These are phyloP conservation scores for Colletotrichum abscissum DNA, from an alignment of 2,329 filamentous ascomycete genomes.

Conservation along the genomic window DNA sequence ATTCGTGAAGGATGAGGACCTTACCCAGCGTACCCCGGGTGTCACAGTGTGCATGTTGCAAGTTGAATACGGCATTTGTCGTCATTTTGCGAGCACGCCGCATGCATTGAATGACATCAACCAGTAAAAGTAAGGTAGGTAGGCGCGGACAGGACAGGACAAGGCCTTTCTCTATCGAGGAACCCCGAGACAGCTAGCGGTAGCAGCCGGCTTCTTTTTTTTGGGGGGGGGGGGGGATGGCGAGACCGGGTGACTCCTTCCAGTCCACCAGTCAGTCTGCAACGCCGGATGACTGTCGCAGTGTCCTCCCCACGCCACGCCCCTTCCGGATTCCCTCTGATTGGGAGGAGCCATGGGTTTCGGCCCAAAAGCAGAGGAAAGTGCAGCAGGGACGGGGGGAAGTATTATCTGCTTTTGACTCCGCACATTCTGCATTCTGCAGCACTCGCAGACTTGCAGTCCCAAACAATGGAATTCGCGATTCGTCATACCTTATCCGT, in stretches of 20 bases:
- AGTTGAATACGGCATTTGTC: not conserved
- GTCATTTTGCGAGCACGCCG: not conserved
- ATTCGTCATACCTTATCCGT: not conserved
- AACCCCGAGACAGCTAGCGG: not conserved
- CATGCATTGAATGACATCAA: not conserved
- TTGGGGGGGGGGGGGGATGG: not conserved
- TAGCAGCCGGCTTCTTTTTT: not conserved
- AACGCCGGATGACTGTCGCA: not conserved
- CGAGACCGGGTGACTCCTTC: not conserved
- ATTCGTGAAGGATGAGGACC: not conserved
- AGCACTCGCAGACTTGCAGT: not conserved
- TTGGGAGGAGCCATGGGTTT: not conserved
- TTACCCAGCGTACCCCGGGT: not conserved
- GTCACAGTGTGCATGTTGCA: not conserved
- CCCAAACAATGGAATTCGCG: not conserved
- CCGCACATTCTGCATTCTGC: not conserved
- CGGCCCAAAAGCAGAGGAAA: constrained; percentile 9
- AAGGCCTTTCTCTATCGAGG: too few relatives aligned
- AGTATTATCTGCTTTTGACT: not conserved
- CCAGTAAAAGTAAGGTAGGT: not conserved
- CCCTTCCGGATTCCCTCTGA: not conserved
- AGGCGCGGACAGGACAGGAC: not conserved
- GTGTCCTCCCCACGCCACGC: not conserved
- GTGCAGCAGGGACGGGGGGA: constrained; percentile 1
- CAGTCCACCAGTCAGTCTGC: not conserved